Evolutionary conservation across 2,329 filamentous ascomycete species (phyloP).

Genomic region (Rutstroemia sp.): DNA sequence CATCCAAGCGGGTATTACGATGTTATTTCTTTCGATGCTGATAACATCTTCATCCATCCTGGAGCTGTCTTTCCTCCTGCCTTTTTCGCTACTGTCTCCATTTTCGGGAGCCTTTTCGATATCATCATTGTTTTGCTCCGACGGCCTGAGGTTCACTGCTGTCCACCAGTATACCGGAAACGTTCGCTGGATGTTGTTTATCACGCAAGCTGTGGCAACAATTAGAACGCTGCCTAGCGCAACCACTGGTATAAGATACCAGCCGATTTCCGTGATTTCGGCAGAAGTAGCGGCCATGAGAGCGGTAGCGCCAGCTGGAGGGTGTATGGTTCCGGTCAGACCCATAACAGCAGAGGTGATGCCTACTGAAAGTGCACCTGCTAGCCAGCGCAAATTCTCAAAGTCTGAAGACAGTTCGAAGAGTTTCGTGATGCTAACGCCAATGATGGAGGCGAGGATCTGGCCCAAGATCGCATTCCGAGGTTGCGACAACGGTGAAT

Average conservation of each 20-base stretch:
- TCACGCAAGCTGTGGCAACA: constrained; percentile 51
- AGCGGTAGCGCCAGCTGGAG: constrained; percentile 68
- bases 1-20: constrained; percentile 19
- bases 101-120: neutral
- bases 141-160: neutral
- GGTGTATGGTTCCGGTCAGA: constrained; percentile 64
- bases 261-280: constrained; percentile 50
- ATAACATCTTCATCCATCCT: constrained; percentile 4
- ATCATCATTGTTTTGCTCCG: neutral
- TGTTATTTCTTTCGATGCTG: constrained; percentile 11
- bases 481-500: constrained; percentile 66
- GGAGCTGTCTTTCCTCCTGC: neutral
- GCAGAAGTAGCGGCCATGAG: constrained; percentile 58
- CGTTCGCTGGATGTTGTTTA: constrained; percentile 59
- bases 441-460: constrained; percentile 51
- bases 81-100: neutral
- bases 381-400: constrained; percentile 52
- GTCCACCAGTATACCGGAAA: constrained; percentile 60
- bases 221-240: constrained; percentile 54
- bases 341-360: constrained; percentile 57
- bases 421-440: constrained; percentile 56
- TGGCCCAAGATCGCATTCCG: constrained; percentile 65
- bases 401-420: constrained; percentile 44
- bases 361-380: constrained; percentile 58
- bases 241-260: constrained; percentile 59